Evolutionary conservation across 306 rosid species (phyloP).

Genomic region (Prunus persica): Prunus_persica_NCBIv2 NC_034012.1:24012001-24012500

Average conservation of each 20-base stretch:
- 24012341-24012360: slow-evolving; percentile 14
- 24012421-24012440: slow-evolving; percentile 7
- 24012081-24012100: slow-evolving; percentile 22
- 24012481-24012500: slow-evolving; percentile 15
- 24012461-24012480: slow-evolving; percentile 8
- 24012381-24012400: slow-evolving; percentile 11
- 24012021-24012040: slow-evolving; percentile 17
- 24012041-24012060: background rate
- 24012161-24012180: slow-evolving; percentile 9
- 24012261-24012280: slow-evolving; percentile 29
- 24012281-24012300: background rate
- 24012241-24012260: slow-evolving; percentile 14
- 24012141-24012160: slow-evolving; percentile 3
- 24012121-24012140: slow-evolving; percentile 19
- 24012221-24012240: background rate
- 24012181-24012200: slow-evolving; percentile 16
- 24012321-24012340: slow-evolving; percentile 23
- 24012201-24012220: slow-evolving; percentile 9
- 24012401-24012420: slow-evolving; percentile 10
- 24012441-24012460: background rate
- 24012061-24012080: background rate
- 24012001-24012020: slow-evolving; percentile 2
- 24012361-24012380: slow-evolving; percentile 19
- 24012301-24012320: slow-evolving; percentile 14
- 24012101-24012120: slow-evolving; percentile 9